Base-by-base conservation (phyloP, 768 basidiomycete species). In the Russula earlei region DNA sequence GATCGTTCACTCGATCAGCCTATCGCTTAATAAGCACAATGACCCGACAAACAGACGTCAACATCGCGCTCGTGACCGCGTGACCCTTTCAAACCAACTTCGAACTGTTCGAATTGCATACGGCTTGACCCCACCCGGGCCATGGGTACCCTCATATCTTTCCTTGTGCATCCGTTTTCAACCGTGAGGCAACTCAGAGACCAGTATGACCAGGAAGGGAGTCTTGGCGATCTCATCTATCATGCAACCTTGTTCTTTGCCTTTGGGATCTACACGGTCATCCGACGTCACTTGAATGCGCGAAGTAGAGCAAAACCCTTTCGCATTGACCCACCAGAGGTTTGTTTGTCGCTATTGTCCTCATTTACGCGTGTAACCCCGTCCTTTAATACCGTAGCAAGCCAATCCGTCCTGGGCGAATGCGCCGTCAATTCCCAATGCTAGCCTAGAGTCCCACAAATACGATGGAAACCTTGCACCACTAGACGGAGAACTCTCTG, bases 191-290 rank as follows among this genome's bases (percentile, higher is more conserved):
- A 72, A 75, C 55, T 77, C 77, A 55, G 72, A 71, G 33, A 77
- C 42, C 66, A 66, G 44, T 67, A 66, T 58, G 67, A 67, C 51
- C 64, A 67, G 34, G 66, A 67, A 41, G 64, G 58, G 25, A 63
- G 61, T 43, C 72, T 61, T 69, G 75, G 62, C 50, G 84, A 85
- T 69, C 74, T 84, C 46, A 59, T 86, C 48, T 86, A 84, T 70
- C 77, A 82, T 31, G 72, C 88, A 24, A 77, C 83, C 1, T 66
- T 82, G 27, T 87, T 86, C 73, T 81, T 89, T 60, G 85, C 79
- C 37, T 73, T 86, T 56, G 87, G 89, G 41, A 88, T 91, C 58
- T 90, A 82, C 75, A 75, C 90, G 25, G 85, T 91, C 43, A 78
- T 83, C 63, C 74, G 81, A 70, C 81, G 87, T 40, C 85, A 88